Evolutionary conservation across 1,284 basidiomycete species (phyloP).

Genomic region (Heterobasidion irregulare): DNA sequence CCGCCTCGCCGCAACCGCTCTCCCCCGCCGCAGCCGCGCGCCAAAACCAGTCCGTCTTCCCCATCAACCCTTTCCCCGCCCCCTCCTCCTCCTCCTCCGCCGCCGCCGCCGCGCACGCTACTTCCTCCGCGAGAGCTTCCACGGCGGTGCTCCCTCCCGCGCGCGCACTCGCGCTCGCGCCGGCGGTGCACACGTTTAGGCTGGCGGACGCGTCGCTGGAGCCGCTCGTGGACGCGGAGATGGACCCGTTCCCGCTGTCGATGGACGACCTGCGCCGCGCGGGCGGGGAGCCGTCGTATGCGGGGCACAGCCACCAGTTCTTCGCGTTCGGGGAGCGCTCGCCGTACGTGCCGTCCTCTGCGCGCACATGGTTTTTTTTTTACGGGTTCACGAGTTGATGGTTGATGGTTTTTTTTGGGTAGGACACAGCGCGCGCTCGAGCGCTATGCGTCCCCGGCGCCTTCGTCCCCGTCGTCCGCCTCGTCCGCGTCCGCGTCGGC

Average conservation of each 20-base stretch:
- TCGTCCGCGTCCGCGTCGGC: no score
- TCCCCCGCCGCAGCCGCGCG: no score
- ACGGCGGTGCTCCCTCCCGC: no score
- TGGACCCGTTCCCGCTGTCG: constrained; percentile 13
- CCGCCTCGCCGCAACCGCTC: no score
- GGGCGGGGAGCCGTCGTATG: constrained; percentile 10
- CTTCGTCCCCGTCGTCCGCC: background rate
- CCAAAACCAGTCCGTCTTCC: background rate
- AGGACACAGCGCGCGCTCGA: background rate
- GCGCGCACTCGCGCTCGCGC: background rate
- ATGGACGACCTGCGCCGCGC: constrained; percentile 11
- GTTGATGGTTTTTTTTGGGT: background rate
- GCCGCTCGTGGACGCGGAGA: constrained; percentile 9
- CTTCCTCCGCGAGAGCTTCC: no score
- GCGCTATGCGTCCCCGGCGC: background rate
- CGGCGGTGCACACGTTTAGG: background rate
- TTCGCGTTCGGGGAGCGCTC: background rate
- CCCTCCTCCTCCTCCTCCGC: background rate
- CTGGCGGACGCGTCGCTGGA: constrained; percentile 2
- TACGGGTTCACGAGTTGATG: background rate
- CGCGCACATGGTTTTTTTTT: no score
- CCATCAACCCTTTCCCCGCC: background rate
- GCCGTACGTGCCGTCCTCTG: background rate
- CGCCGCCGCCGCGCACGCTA: no score
- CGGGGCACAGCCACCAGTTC: constrained; percentile 12